Evolutionary conservation across 1,284 basidiomycete species (phyloP).

Genomic region (Salmacisia buchloeana): DNA sequence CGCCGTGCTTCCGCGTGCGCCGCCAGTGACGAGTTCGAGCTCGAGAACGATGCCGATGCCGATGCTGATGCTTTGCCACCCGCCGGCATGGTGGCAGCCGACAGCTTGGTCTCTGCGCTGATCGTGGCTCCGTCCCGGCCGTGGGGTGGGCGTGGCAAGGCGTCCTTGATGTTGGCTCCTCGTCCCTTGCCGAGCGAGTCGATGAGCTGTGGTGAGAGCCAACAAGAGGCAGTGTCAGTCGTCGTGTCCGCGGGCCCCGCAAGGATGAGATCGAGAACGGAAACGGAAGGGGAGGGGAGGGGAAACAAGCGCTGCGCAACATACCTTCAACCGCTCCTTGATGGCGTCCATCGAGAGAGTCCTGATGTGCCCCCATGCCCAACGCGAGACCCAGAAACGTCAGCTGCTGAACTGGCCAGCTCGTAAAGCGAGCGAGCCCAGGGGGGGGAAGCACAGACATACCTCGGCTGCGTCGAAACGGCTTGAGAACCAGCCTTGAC

Average conservation of each 20-base stretch:
- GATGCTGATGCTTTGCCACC: neutral
- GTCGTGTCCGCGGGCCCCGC: no score
- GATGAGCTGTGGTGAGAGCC: neutral
- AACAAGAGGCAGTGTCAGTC: neutral
- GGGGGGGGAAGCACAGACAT: no score
- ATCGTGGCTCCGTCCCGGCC: neutral
- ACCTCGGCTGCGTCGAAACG: neutral
- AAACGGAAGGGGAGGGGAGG: no score
- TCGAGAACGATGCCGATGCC: no score
- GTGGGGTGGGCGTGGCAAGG: neutral
- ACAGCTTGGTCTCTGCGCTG: neutral
- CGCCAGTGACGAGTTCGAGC: no score
- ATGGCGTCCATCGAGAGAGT: constrained; percentile 6
- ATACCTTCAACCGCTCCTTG: neutral
- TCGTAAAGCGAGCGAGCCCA: no score
- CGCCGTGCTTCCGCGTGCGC: no score
- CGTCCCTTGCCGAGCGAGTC: neutral
- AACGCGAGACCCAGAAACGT: no score
- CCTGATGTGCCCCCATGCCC: no score
- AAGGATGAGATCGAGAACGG: no score
- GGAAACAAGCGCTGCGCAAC: neutral
- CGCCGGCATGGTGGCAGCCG: neutral
- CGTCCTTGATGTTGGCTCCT: neutral
- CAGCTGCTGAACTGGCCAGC: no score
- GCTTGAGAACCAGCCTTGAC: no score